These are phyloP conservation scores for Linum tenue DNA, from an alignment of 345 rosid genomes.

Conservation along the genomic window DNA sequence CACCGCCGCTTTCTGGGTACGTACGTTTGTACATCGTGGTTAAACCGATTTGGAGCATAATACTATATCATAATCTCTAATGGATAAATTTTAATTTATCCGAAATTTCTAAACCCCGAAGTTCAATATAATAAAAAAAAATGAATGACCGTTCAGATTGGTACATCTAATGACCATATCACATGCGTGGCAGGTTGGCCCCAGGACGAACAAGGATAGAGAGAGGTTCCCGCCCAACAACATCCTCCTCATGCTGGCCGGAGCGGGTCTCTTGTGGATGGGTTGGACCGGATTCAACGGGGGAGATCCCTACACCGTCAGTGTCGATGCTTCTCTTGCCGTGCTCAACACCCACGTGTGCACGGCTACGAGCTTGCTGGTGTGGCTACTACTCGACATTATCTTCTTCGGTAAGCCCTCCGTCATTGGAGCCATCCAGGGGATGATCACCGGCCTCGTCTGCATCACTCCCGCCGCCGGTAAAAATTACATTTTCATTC, in stretches of 20 bases:
- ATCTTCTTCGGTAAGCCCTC: slow-evolving; percentile 27
- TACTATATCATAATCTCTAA: too few relatives aligned
- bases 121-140: too few relatives aligned
- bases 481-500: not conserved
- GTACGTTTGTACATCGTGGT: not conserved
- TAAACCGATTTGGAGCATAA: too few relatives aligned
- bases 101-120: too few relatives aligned
- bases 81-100: too few relatives aligned
- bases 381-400: slow-evolving; percentile 32
- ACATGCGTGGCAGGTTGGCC: slow-evolving; percentile 25
- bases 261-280: slow-evolving; percentile 40
- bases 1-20: slow-evolving; percentile 34
- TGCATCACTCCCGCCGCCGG: slow-evolving; percentile 41
- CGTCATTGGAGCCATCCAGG: slow-evolving; percentile 31
- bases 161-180: too few relatives aligned
- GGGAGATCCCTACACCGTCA: slow-evolving; percentile 29
- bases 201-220: slow-evolving; percentile 26
- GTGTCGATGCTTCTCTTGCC: slow-evolving; percentile 32
- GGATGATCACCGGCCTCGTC: slow-evolving; percentile 39
- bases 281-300: slow-evolving; percentile 47
- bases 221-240: slow-evolving; percentile 15
- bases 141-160: too few relatives aligned
- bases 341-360: slow-evolving; percentile 36
- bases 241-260: slow-evolving; percentile 27
- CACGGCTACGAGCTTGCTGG: slow-evolving; percentile 30